A percentile compares a stretch with the other conserved stretches of the same genome.
phyloP scores from a whole-genome alignment of 768 basidiomycete genomes.

The Boletellus emodensis region DNA sequence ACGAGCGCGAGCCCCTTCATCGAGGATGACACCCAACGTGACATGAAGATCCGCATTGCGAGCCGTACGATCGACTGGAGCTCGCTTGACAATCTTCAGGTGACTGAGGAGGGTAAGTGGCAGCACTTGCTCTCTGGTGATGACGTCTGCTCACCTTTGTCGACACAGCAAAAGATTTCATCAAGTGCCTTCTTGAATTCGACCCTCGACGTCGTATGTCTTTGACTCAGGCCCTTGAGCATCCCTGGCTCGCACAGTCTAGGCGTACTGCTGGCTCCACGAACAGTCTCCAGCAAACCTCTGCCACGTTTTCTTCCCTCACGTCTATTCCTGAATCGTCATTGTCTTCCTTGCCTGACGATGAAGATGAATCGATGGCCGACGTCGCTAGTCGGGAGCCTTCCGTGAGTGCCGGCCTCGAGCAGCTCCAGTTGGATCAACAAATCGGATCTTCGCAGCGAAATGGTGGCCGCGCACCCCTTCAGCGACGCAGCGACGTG shows the following conservation, averaged over 20 bases:
- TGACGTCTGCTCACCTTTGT: slow-evolving; percentile 2
- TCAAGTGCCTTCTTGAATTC: slow-evolving; percentile 57
- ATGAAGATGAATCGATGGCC: slow-evolving; percentile 17
- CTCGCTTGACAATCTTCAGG: slow-evolving; percentile 35
- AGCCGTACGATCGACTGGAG: slow-evolving; percentile 62
- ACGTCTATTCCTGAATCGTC: slow-evolving; percentile 15
- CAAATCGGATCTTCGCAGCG: slow-evolving; percentile 5
- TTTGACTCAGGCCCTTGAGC: slow-evolving; percentile 59
- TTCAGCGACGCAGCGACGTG: slow-evolving; percentile 49
- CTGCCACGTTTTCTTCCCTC: slow-evolving; percentile 5
- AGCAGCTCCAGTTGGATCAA: slow-evolving; percentile 32
- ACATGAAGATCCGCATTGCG: slow-evolving; percentile 59
- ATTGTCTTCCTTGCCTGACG: slow-evolving; percentile 22
- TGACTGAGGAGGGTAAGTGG: slow-evolving; percentile 47
- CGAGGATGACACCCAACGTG: slow-evolving; percentile 60
- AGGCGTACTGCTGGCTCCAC: not conserved
- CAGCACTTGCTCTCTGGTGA: not conserved
- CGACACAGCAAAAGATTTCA: slow-evolving; percentile 65
- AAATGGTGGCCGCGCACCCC: slow-evolving; percentile 20
- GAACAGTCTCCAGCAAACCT: slow-evolving; percentile 1
- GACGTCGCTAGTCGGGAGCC: slow-evolving; percentile 13
- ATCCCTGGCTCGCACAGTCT: slow-evolving; percentile 64
- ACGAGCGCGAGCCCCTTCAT: slow-evolving; percentile 77
- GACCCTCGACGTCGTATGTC: slow-evolving; percentile 70
- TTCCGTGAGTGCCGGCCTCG: slow-evolving; percentile 31